phyloP scores from a whole-genome alignment of 106 monocot species.

The Dendrobium nobile region DNA sequence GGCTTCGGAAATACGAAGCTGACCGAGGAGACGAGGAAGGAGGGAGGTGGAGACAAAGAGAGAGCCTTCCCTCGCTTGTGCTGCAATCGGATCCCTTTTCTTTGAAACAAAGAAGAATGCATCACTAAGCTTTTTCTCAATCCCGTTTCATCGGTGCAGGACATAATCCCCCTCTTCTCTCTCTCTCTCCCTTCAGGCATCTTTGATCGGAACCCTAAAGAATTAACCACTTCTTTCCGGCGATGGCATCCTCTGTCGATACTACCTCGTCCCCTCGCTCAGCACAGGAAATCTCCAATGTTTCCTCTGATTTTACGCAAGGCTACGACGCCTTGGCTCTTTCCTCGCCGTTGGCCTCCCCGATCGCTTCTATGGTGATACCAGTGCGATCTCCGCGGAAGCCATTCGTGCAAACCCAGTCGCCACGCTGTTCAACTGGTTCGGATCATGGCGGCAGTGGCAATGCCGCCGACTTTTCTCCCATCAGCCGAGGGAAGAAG shows the following conservation, averaged over 20 bases:
- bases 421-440: neutral
- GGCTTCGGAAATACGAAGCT: slow-evolving; percentile 1
- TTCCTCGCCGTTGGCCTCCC: neutral
- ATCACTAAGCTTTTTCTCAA: neutral
- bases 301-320: neutral
- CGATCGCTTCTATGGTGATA: slow-evolving; percentile 3
- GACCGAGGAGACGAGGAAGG: neutral
- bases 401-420: neutral
- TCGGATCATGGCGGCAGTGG: neutral
- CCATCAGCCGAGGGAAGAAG: slow-evolving; percentile 21
- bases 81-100: neutral
- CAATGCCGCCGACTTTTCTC: slow-evolving; percentile 10
- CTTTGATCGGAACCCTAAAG: slow-evolving; percentile 8
- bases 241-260: slow-evolving; percentile 5
- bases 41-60: neutral
- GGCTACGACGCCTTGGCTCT: neutral
- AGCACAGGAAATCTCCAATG: neutral
- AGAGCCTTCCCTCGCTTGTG: neutral
- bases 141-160: neutral
- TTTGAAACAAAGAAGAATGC: neutral
- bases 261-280: neutral
- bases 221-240: neutral
- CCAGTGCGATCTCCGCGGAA: slow-evolving; percentile 6
- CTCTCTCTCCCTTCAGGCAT: neutral
- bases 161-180: neutral